These are phyloP conservation scores for Debaryomyces sp. DNA, from an alignment of 1,139 yeast genomes.

Conservation along the genomic window DNA sequence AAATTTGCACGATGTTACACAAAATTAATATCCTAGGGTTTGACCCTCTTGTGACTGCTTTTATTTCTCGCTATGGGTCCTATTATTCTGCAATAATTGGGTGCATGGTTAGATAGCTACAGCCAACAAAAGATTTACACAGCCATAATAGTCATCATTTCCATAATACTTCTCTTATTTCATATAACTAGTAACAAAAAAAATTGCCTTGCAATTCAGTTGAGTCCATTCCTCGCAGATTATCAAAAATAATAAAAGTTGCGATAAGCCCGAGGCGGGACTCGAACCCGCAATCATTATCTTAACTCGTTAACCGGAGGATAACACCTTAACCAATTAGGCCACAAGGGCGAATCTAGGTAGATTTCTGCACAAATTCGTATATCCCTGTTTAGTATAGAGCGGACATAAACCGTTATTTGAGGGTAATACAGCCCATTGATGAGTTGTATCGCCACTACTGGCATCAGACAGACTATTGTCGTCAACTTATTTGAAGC, in stretches of 20 bases:
- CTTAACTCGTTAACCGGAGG: constrained; percentile 44
- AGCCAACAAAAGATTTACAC: not conserved
- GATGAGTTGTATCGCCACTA: not conserved
- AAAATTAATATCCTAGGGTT: constrained; percentile 18
- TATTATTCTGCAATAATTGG: not conserved
- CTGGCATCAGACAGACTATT: not conserved
- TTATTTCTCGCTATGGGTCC: not conserved
- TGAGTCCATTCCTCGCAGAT: not conserved
- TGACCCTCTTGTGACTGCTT: constrained; percentile 20
- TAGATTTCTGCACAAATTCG: not conserved
- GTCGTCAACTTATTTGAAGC: not conserved
- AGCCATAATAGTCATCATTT: not conserved
- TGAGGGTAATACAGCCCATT: not conserved
- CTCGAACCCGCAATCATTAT: constrained; percentile 61
- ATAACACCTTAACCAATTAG: constrained; percentile 59
- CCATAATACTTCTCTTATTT: too few relatives aligned
- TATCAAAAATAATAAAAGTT: constrained; percentile 9
- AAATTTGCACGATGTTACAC: constrained; percentile 7
- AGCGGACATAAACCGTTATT: not conserved
- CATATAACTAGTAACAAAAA: not conserved
- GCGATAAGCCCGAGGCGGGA: constrained; percentile 53
- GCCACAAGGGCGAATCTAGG: constrained; percentile 49
- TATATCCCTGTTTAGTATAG: not conserved
- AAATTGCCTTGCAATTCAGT: not conserved
- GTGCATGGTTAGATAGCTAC: not conserved